These are phyloP conservation scores for Phytophthora gonapodyides DNA, from an alignment of 352 stramenopile genomes.

Conservation along the genomic window DNA sequence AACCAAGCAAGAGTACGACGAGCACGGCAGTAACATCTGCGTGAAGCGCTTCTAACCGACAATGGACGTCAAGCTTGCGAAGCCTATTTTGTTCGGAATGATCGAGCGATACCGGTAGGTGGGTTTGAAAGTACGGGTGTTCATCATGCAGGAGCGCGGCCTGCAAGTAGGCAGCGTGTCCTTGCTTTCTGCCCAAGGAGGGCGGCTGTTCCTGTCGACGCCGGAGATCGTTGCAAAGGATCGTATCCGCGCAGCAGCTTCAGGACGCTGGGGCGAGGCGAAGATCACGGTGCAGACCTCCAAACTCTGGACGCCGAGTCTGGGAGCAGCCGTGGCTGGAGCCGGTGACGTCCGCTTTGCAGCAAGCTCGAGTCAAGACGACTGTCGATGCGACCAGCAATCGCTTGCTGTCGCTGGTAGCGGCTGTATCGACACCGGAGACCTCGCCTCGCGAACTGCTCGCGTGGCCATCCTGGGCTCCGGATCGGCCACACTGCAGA, in stretches of 20 bases:
- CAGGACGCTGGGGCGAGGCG: constrained; percentile 21
- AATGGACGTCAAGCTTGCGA: neutral
- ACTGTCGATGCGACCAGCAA: constrained; percentile 22
- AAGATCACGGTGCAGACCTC: constrained; percentile 24
- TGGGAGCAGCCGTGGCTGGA: constrained; percentile 15
- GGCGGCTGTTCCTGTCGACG: constrained; percentile 19
- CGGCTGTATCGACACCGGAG: constrained; percentile 24
- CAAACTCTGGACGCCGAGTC: constrained; percentile 22
- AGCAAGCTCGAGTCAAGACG: constrained; percentile 12
- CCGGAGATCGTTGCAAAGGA: constrained; percentile 17
- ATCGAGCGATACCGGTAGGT: too few relatives aligned
- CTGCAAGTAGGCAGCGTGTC: constrained; percentile 11
- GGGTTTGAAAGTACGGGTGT: constrained; percentile 16
- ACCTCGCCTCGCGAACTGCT: constrained; percentile 18
- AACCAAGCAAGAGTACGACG: constrained; percentile 75
- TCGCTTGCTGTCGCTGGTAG: constrained; percentile 25
- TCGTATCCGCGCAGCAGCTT: constrained; percentile 16
- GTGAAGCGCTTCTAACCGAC: constrained; percentile 34
- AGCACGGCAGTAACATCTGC: constrained; percentile 78
- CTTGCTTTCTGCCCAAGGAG: constrained; percentile 11
- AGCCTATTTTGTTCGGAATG: constrained; percentile 1
- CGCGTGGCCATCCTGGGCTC: constrained; percentile 25
- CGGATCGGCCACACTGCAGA: constrained; percentile 15
- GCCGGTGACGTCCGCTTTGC: constrained; percentile 17
- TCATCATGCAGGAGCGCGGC: constrained; percentile 17